A percentile compares a stretch with the other conserved stretches of the same genome.
phyloP scores from a whole-genome alignment of 306 rosid genomes.

The Corylus avellana region DNA sequence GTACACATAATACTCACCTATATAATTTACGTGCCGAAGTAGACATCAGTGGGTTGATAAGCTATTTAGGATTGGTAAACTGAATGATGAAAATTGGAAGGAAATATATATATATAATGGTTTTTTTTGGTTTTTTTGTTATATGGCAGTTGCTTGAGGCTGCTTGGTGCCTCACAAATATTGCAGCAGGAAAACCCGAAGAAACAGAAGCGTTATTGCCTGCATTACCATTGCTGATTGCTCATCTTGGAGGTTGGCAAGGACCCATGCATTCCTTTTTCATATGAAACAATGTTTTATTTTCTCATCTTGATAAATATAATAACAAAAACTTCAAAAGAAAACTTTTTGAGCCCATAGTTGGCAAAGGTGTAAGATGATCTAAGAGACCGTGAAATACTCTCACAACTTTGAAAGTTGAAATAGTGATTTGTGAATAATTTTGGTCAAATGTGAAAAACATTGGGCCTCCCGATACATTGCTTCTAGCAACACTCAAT shows the following conservation, averaged over 20 bases:
- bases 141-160: slow-evolving; percentile 91
- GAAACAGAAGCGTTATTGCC: slow-evolving; percentile 92
- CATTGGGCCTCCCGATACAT: neutral
- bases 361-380: neutral
- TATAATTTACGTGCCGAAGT: slow-evolving; percentile 16
- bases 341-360: neutral
- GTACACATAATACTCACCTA: neutral
- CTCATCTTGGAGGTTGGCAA: slow-evolving; percentile 91
- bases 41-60: slow-evolving; percentile 9
- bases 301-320: neutral
- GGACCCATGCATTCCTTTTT: slow-evolving; percentile 31
- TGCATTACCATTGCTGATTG: slow-evolving; percentile 84
- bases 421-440: neutral
- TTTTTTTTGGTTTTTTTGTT: slow-evolving; percentile 29
- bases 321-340: neutral
- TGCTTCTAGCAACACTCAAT: neutral
- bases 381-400: neutral
- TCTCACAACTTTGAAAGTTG: neutral
- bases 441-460: neutral
- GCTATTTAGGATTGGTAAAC: slow-evolving; percentile 6
- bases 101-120: slow-evolving; percentile 11
- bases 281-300: slow-evolving; percentile 1
- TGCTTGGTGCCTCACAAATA: slow-evolving; percentile 97
- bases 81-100: neutral
- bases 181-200: slow-evolving; percentile 96